Percentiles rank a stretch among this genome's conserved stretches.
Evolutionary conservation across 2,329 filamentous ascomycete species (phyloP).

Genomic region (Colletotrichum sp.): DNA sequence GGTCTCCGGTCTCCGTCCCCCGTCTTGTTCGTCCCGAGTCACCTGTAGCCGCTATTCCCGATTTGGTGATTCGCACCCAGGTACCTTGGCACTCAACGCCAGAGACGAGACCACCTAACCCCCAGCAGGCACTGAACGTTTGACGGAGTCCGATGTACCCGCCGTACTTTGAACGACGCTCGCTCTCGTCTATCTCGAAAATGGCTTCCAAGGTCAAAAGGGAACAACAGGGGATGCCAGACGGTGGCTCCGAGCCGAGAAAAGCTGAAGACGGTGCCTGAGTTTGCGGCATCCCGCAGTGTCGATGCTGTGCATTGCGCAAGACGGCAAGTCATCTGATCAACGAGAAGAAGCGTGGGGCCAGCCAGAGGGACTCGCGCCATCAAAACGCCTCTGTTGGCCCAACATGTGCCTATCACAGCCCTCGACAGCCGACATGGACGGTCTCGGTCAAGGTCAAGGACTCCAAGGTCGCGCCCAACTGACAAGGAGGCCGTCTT

Average conservation of each 20-base stretch:
- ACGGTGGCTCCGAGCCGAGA: background rate
- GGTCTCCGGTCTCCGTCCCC: background rate
- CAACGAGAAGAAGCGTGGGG: background rate
- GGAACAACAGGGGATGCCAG: background rate
- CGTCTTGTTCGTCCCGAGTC: background rate
- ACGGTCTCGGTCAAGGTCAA: background rate
- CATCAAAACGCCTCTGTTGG: background rate
- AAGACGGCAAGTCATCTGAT: constrained; percentile 2
- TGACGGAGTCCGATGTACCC: background rate
- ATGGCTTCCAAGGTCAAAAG: background rate
- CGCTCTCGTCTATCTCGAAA: background rate
- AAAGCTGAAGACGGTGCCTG: background rate
- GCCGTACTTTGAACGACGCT: background rate
- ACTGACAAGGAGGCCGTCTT: background rate
- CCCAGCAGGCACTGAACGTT: background rate
- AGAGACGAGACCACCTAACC: background rate
- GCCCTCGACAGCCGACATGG: background rate
- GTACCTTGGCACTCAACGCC: background rate
- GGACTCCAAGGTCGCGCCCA: background rate
- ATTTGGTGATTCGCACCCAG: background rate
- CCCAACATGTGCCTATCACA: background rate
- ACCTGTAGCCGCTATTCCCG: background rate
- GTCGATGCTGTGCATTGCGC: background rate
- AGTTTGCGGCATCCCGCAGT: background rate
- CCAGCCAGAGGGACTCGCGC: background rate